Evolutionary conservation across 805 yeast genomes (phyloP).

Genomic region (Saturnispora gosingensis): DNA sequence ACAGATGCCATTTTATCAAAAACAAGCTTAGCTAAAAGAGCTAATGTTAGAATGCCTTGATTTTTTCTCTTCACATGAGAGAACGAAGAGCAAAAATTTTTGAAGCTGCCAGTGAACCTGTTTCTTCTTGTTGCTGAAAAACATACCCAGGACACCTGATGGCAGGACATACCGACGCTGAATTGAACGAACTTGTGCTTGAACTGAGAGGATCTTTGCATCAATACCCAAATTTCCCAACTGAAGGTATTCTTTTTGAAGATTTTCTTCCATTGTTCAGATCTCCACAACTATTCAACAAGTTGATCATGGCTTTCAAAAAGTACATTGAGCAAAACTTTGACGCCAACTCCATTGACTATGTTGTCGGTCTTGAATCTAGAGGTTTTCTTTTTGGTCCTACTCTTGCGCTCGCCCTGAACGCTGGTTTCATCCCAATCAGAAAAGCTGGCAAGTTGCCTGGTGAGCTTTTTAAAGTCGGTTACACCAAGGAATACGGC

Average conservation of each 20-base stretch:
- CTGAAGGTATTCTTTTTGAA: conserved; percentile 87
- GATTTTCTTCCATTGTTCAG: conserved; percentile 94
- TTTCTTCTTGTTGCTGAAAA: not conserved
- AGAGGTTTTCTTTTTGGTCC: conserved; percentile 98
- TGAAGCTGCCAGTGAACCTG: not conserved
- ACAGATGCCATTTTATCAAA: conserved; percentile 71
- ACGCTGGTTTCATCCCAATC: conserved; percentile 88
- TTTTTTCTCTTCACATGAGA: not conserved
- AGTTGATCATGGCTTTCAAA: conserved; percentile 72
- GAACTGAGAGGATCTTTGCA: conserved; percentile 46
- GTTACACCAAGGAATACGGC: conserved; percentile 88
- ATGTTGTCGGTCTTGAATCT: conserved; percentile 88
- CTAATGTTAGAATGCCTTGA: not conserved
- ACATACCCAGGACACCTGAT: not conserved
- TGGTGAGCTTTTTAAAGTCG: conserved; percentile 65
- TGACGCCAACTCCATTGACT: conserved; percentile 56
- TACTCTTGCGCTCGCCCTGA: conserved; percentile 77
- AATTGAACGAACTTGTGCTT: conserved; percentile 28
- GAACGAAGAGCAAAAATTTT: not conserved
- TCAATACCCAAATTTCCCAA: conserved; percentile 92
- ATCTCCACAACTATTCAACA: conserved; percentile 70
- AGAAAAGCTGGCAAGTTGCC: conserved; percentile 96
- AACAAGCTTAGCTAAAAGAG: not conserved
- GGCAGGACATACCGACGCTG: conserved; percentile 11
- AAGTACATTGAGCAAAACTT: conserved; percentile 53